These are phyloP conservation scores for Wickerhamomyces sp. DNA, from an alignment of 1,139 yeast species.

Conservation along the genomic window DNA sequence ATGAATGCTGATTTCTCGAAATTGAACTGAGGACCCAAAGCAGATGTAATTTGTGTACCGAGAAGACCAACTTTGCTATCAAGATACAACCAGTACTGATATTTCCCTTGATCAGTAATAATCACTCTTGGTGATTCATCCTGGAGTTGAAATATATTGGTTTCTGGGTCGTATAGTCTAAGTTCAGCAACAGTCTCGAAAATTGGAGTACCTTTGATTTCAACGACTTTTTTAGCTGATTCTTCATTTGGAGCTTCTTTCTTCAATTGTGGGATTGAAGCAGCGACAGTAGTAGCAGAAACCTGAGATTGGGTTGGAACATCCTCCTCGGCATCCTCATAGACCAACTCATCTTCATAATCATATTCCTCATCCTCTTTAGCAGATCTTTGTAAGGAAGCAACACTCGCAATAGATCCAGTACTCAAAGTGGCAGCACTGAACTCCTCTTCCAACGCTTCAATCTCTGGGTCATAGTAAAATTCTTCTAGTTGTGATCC, in stretches of 20 bases:
- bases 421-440: slow-evolving; percentile 6
- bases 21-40: slow-evolving; percentile 63
- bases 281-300: too few species aligned
- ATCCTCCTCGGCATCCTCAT: slow-evolving; percentile 30
- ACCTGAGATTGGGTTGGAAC: too few species aligned
- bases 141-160: slow-evolving; percentile 46
- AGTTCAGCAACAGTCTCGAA: slow-evolving; percentile 33
- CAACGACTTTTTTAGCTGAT: not conserved
- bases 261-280: too few species aligned
- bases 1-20: slow-evolving; percentile 53
- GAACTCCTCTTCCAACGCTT: slow-evolving; percentile 6
- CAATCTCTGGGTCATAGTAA: slow-evolving; percentile 31
- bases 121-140: slow-evolving; percentile 29
- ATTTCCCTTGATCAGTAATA: slow-evolving; percentile 45
- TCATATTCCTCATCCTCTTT: too few species aligned
- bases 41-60: slow-evolving; percentile 40
- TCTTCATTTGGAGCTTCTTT: too few species aligned
- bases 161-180: slow-evolving; percentile 50
- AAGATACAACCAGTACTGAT: slow-evolving; percentile 50
- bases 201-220: slow-evolving; percentile 18
- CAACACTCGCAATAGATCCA: too few species aligned
- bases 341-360: slow-evolving; percentile 21
- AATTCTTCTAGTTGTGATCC: slow-evolving; percentile 54
- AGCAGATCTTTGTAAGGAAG: too few species aligned
- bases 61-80: slow-evolving; percentile 29